Evolutionary conservation across 345 rosid species (phyloP).

Genomic region (Gossypium anomalum): DNA sequence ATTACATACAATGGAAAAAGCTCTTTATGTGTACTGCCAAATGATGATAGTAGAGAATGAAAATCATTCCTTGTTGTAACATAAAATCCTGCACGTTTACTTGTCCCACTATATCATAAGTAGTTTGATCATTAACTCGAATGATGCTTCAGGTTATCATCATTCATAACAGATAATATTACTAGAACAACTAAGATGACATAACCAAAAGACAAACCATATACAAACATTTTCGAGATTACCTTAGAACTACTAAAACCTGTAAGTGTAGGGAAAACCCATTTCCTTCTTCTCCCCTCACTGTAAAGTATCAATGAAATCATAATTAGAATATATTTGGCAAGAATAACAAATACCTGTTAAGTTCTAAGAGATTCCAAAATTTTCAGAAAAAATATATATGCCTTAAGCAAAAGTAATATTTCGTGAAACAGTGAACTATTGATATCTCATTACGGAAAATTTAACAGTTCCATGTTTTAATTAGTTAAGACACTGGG

Average conservation of each 20-base stretch:
- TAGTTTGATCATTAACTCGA: not conserved
- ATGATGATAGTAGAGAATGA: not conserved
- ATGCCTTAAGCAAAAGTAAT: not conserved
- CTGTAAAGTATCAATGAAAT: slow-evolving; percentile 40
- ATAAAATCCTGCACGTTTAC: not conserved
- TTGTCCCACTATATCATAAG: not conserved
- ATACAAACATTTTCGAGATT: slow-evolving; percentile 17
- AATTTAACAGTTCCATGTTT: not conserved
- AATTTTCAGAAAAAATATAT: not conserved
- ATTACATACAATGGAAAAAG: not conserved
- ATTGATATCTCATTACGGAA: not conserved
- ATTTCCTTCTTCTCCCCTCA: slow-evolving; percentile 89
- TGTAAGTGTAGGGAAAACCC: slow-evolving; percentile 82
- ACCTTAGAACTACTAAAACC: slow-evolving; percentile 55
- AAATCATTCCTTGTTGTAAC: not conserved
- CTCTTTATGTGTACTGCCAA: not conserved
- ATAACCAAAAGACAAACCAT: not conserved
- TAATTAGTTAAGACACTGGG: not conserved
- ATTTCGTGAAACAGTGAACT: not conserved
- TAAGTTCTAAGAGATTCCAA: not conserved
- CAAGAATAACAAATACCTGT: not conserved
- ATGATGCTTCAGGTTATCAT: not conserved
- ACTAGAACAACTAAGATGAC: not conserved
- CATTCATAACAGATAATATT: not conserved
- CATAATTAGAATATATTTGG: slow-evolving; percentile 16